Percentiles rank a stretch among this genome's conserved stretches.
phyloP scores from a whole-genome alignment of 305 asterid species.

The Withania somnifera region DNA sequence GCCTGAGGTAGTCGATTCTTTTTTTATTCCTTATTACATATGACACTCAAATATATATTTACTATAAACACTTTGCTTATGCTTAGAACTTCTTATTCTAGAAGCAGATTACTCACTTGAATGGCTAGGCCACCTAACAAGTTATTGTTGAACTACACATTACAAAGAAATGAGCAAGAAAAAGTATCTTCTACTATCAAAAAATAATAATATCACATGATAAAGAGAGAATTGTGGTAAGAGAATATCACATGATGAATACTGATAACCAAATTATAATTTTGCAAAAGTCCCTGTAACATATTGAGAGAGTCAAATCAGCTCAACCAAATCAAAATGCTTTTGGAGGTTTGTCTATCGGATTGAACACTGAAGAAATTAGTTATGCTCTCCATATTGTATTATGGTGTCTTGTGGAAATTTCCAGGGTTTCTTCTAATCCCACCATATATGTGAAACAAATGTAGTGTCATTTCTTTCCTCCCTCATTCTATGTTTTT shows the following conservation, averaged over 20 bases:
- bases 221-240: not conserved
- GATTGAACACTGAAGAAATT: not conserved
- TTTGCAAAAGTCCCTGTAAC: too few relatives aligned
- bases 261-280: too few relatives aligned
- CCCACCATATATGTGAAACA: not conserved
- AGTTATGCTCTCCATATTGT: not conserved
- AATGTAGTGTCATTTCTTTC: not conserved
- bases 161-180: not conserved
- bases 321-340: too few relatives aligned
- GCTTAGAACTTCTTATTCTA: not conserved
- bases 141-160: not conserved
- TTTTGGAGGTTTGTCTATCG: not conserved
- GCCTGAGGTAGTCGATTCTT: slow-evolving; percentile 57
- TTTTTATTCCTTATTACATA: not conserved
- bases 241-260: not conserved
- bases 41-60: not conserved
- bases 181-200: not conserved
- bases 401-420: not conserved
- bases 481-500: not conserved
- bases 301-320: too few relatives aligned
- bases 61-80: not conserved
- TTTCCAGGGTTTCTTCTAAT: not conserved
- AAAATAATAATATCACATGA: too few relatives aligned
- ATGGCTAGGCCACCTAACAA: not conserved
- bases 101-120: not conserved